phyloP scores from a whole-genome alignment of 441 rosid species.

The Raphanus hybrid region DNA sequence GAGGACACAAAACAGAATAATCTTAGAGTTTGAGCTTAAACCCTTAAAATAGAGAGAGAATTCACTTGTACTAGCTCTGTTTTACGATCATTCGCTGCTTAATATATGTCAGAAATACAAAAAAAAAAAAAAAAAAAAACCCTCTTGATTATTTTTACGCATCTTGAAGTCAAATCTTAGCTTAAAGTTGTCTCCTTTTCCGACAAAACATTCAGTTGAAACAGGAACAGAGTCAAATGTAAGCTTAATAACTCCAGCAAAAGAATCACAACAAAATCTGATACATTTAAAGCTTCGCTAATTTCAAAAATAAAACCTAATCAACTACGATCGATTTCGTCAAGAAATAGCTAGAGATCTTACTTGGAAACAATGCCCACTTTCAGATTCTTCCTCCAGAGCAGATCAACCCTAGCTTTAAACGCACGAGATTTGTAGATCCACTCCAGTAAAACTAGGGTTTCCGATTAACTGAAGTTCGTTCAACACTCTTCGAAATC shows the following conservation, averaged over 20 bases:
- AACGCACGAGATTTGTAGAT: slow-evolving; percentile 15
- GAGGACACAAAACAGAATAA: neutral
- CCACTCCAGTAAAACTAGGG: slow-evolving; percentile 32
- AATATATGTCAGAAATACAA: neutral
- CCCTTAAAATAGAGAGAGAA: neutral
- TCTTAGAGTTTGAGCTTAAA: neutral
- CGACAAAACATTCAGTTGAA: slow-evolving; percentile 19
- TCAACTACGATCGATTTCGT: slow-evolving; percentile 12
- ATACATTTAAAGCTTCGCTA: slow-evolving; percentile 38
- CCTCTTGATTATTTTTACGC: slow-evolving; percentile 12
- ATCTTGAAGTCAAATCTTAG: slow-evolving; percentile 31
- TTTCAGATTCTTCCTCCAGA: slow-evolving; percentile 42
- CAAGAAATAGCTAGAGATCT: slow-evolving; percentile 43
- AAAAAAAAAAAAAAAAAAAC: neutral
- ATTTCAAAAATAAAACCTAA: slow-evolving; percentile 1
- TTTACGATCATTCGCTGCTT: neutral
- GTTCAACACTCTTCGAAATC: neutral
- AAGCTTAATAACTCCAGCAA: slow-evolving; percentile 32
- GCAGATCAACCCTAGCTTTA: neutral
- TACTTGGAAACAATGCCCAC: slow-evolving; percentile 57
- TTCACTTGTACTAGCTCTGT: neutral
- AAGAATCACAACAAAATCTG: slow-evolving; percentile 19
- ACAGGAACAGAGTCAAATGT: slow-evolving; percentile 13
- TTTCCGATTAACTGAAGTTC: slow-evolving; percentile 21
- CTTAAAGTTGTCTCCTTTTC: slow-evolving; percentile 18